Base-by-base conservation (phyloP, 2,329 filamentous ascomycete species). In the Calonectria ilicicola region DNA sequence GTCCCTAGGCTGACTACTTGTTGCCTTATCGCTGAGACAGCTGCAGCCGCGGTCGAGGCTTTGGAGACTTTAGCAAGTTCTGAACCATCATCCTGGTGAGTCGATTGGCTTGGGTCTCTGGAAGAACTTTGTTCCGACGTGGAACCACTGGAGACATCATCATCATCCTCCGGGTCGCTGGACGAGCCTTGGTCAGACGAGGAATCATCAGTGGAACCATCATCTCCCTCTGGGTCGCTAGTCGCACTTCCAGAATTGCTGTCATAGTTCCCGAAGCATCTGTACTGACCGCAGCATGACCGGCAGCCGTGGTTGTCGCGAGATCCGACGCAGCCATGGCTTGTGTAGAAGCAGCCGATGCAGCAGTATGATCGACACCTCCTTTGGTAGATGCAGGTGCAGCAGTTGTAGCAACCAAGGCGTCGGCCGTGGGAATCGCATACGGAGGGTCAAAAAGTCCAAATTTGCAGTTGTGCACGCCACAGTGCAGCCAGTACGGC, bases 401-500 rank as follows among this genome's bases (percentile, higher is more conserved):
- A 6, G 19, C 42, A 1, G 65, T 58, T 6, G 65, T 58, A 2
- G 29, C 65, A 26, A 67, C 6, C 19, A 67, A 19, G 14, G 15
- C 65, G 9, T 67, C 26, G 38, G 29, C 65, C 6, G 65, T 23
- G 6, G 65, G 65, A 21, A 67, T 58, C 19, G 65, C 65, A 26
- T 67, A 67, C 26, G 65, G 65, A 10, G 65, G 65, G 19, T 67
- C 65, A 19, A 58, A 67, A 2, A 67, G 15, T 15, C 65, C 65
- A 32, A 42, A 67, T 49, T 67, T 67, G 65, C 6, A 21, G 42
- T 42, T 42, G 35, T 46, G 7, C 6, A 67, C 49, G 53, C 65
- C 65, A 9, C 65, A 67, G 49, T 67, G 65, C 65, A 32, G 8
- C 65, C 65, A 67, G 49, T 67, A 67, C 1, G 65, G 65, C 19